A percentile compares a stretch with the other conserved stretches of the same genome.
Evolutionary conservation across 2,329 filamentous ascomycete genomes (phyloP).

Genomic region (Gaeumannomyces sp.): DNA sequence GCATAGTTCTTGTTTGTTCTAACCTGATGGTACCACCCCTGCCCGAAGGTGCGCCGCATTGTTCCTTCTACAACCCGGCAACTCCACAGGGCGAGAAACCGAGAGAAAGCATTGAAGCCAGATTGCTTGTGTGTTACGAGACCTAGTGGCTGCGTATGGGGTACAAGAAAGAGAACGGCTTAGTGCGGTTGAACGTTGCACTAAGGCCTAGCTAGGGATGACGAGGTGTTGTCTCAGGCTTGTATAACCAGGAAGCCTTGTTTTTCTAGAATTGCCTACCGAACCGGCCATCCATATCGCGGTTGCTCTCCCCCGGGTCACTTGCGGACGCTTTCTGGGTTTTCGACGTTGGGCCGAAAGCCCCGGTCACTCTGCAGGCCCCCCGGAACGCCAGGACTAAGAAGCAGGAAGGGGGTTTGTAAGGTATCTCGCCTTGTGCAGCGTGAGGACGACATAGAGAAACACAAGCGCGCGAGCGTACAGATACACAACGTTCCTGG

Average conservation of each 20-base stretch:
- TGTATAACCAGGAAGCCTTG: neutral
- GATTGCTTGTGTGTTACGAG: neutral
- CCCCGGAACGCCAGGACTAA: neutral
- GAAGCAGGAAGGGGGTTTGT: neutral
- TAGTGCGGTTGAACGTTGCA: no score
- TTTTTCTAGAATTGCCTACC: neutral
- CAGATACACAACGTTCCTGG: neutral
- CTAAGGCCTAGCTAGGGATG: no score
- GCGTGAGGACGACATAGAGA: neutral
- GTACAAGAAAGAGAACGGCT: no score
- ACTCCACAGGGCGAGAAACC: neutral
- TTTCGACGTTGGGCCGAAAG: neutral
- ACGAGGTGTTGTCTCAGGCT: no score
- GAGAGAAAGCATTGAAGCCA: neutral
- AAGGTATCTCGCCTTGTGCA: neutral
- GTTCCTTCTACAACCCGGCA: neutral
- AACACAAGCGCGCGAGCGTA: neutral
- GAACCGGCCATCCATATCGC: neutral
- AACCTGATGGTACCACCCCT: neutral
- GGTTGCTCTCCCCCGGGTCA: neutral
- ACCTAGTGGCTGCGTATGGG: neutral
- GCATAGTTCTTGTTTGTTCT: neutral
- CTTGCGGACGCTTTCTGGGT: neutral
- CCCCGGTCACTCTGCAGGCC: neutral
- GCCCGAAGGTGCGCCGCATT: neutral